These are phyloP conservation scores for Didymellaceae sp. DNA, from an alignment of 2,329 filamentous ascomycete genomes.

Conservation along the genomic window DNA sequence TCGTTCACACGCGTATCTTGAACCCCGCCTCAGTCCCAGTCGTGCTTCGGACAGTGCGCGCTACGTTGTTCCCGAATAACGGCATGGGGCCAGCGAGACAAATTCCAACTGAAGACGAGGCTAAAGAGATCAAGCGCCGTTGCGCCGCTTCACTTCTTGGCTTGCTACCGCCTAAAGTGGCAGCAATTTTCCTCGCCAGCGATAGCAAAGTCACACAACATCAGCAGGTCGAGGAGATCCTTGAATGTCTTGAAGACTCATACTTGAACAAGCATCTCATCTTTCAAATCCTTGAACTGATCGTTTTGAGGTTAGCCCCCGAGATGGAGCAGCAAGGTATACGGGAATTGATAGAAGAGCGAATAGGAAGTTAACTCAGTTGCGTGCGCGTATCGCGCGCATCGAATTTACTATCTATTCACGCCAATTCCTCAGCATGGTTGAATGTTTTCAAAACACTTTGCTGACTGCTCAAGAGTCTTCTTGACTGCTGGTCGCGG, in stretches of 20 bases:
- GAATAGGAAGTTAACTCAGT: constrained; percentile 56
- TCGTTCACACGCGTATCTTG: constrained; percentile 51
- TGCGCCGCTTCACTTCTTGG: constrained; percentile 67
- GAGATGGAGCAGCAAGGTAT: constrained; percentile 78
- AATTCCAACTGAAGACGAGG: constrained; percentile 64
- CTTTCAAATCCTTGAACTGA: constrained; percentile 79
- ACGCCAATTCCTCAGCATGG: not conserved
- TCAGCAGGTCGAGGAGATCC: constrained; percentile 63
- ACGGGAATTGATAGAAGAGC: constrained; percentile 74
- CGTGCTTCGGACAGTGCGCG: constrained; percentile 72
- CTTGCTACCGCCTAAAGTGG: constrained; percentile 55
- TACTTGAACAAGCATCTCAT: constrained; percentile 95
- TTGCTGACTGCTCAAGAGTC: not conserved
- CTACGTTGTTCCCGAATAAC: constrained; percentile 86
- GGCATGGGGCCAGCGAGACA: constrained; percentile 69
- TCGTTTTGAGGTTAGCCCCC: constrained; percentile 82
- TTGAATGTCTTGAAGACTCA: constrained; percentile 78
- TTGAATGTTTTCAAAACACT: not conserved
- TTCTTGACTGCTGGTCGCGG: not conserved
- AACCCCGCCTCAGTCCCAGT: constrained; percentile 54
- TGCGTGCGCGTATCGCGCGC: not conserved
- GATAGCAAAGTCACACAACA: constrained; percentile 61
- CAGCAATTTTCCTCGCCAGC: constrained; percentile 40
- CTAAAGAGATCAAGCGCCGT: constrained; percentile 67
- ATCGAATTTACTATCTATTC: not conserved